Percentiles rank a stretch among this genome's conserved stretches.
Conservation (phyloP, 2,329 filamentous ascomycete genomes). For the Neofusicoccum sp. region DNA sequence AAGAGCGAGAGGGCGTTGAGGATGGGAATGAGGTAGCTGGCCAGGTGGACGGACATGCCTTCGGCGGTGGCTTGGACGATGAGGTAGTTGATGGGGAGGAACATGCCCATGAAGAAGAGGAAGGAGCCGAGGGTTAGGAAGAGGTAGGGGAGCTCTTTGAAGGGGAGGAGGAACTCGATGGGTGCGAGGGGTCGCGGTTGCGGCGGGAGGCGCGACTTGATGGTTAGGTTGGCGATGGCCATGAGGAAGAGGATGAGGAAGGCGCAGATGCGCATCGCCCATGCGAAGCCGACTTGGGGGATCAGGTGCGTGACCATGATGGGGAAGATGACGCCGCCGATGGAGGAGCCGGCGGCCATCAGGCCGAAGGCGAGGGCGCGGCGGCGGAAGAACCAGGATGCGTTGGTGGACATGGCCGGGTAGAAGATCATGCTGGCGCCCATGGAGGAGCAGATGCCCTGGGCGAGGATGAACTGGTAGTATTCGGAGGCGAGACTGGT, state of each 20-base stretch:
- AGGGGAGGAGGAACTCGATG: constrained; percentile 31
- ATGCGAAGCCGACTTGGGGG: constrained; percentile 55
- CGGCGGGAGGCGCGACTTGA: constrained; percentile 52
- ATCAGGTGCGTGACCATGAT: constrained; percentile 63
- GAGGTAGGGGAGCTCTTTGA: constrained; percentile 39
- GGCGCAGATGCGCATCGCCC: constrained; percentile 60
- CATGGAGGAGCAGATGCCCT: constrained; percentile 56
- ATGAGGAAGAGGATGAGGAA: constrained; percentile 65
- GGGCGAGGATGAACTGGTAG: constrained; percentile 58
- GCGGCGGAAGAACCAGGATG: constrained; percentile 54
- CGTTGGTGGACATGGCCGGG: constrained; percentile 45
- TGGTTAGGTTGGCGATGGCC: constrained; percentile 52
- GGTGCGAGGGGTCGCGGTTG: constrained; percentile 34
- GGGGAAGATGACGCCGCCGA: constrained; percentile 62
- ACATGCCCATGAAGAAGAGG: constrained; percentile 61
- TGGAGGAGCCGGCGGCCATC: constrained; percentile 46
- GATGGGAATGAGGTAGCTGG: constrained; percentile 58
- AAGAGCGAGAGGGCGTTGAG: constrained; percentile 51
- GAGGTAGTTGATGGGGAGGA: constrained; percentile 58
- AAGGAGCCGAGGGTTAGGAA: constrained; percentile 33
- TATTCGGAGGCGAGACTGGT: constrained; percentile 58
- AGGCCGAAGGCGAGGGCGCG: constrained; percentile 53
- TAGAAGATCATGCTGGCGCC: constrained; percentile 56
- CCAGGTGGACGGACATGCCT: constrained; percentile 52
- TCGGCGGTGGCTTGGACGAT: constrained; percentile 46